Evolutionary conservation across 495 filamentous ascomycete species (phyloP).

Genomic region (Corynascus novoguineensis): DNA sequence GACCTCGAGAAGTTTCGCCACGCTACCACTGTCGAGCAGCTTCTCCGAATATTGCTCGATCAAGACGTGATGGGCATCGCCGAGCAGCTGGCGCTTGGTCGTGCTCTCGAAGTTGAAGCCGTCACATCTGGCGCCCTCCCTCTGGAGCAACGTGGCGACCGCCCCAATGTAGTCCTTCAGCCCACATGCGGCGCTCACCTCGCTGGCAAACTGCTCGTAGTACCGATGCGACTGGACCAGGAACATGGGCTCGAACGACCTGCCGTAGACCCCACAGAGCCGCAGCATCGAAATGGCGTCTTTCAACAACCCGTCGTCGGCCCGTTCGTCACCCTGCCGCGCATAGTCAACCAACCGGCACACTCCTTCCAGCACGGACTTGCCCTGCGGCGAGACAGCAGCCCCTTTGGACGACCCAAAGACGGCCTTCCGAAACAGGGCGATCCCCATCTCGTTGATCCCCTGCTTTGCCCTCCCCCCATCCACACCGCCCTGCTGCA

Average conservation of each 20-base stretch:
- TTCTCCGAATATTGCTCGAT: conserved; percentile 56
- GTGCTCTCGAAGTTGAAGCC: conserved; percentile 72
- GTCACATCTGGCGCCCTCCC: conserved; percentile 69
- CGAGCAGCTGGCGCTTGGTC: conserved; percentile 69
- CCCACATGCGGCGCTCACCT: conserved; percentile 47
- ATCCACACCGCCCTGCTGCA: not conserved
- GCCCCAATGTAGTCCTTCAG: conserved; percentile 67
- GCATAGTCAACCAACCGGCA: conserved; percentile 72
- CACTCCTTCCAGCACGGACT: conserved; percentile 59
- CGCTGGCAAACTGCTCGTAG: conserved; percentile 59
- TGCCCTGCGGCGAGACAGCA: conserved; percentile 41
- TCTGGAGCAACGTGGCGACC: conserved; percentile 58
- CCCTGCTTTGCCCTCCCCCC: conserved; percentile 42
- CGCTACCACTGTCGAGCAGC: conserved; percentile 55
- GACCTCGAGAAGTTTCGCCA: conserved; percentile 62
- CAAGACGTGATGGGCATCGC: conserved; percentile 61
- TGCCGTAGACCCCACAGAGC: conserved; percentile 69
- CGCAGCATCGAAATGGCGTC: conserved; percentile 76
- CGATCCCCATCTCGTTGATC: conserved; percentile 53
- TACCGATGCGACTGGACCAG: conserved; percentile 59
- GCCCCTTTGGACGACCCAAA: conserved; percentile 34
- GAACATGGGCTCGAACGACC: conserved; percentile 71
- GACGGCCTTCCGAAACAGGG: conserved; percentile 55
- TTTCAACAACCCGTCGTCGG: conserved; percentile 54
- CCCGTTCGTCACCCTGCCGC: conserved; percentile 46